Evolutionary conservation across 1,139 yeast genomes (phyloP), one percentile per base, ranked within the genome.

Genomic region (Debaryomyces fabryi): DNA sequence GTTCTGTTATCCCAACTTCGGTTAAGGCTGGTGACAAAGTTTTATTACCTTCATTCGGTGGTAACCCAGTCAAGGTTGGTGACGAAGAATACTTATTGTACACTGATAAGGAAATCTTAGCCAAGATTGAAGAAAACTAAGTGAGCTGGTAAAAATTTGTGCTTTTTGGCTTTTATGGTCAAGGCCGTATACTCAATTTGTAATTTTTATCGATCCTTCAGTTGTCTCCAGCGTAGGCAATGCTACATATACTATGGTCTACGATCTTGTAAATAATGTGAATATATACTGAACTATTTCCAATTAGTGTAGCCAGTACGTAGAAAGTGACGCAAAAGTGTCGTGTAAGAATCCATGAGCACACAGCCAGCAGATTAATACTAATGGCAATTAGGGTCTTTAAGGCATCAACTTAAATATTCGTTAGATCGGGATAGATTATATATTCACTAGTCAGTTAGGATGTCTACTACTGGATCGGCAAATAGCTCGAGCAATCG

Each of bases 71-170:
- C 71, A 90, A 87, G 76, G 81, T 93, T 62, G 95, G 91, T 57
- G 96, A 90, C 51, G 85, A 81, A 55, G 93, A 87, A 67, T 87
- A 76, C 65, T 77, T 86, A 59, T 76, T 87, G 63, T 85, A 81
- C 82, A 86, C 97, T 67, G 98, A 93, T 74, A 79, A 88, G 65
- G 98, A 93, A 72, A 88, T 93, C 69, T 82, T 93, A 65, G 98
- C 98, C 64, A 92, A 89, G 80, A 83, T 93, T 60, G 81, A 80
- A 58, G 69, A 69, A 33, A 47, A 49, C 37, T 48, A 56, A 51
- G 56, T 30, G 49, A 8, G 13, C 16, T 53, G n/a, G 20, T 21
- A 12, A 36, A 29, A 34, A 35, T 16, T 27, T 23, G 24, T 15
- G 36, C 18, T 18, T 20, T 20, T 41, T 40, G 35, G 27, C 9